Evolutionary conservation across 2,329 filamentous ascomycete genomes (phyloP).

Genomic region (Microdochium bolleyi): DNA sequence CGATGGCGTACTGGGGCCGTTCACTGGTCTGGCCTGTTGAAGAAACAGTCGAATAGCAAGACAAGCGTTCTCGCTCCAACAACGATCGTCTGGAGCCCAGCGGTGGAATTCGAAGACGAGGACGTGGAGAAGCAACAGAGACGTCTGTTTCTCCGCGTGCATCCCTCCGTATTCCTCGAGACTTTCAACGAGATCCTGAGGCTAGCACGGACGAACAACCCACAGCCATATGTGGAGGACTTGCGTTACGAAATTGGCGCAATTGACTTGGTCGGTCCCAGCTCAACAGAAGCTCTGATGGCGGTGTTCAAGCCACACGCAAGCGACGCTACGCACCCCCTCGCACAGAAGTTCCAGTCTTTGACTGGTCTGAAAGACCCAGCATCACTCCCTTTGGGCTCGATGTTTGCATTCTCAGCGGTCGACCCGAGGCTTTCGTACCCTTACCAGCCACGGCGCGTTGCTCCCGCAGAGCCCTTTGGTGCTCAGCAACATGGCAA

Average conservation of each 20-base stretch:
- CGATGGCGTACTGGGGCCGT: conserved; percentile 59
- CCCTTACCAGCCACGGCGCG: conserved; percentile 30
- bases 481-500: conserved; percentile 25
- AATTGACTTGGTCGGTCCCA: conserved; percentile 55
- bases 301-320: conserved; percentile 50
- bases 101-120: conserved; percentile 12
- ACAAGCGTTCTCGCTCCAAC: conserved; percentile 61
- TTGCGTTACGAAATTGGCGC: conserved; percentile 60
- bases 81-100: conserved; percentile 67
- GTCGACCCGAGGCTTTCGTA: conserved; percentile 75
- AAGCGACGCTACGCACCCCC: conserved; percentile 20
- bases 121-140: conserved; percentile 14
- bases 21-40: conserved; percentile 41
- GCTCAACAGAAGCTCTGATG: conserved; percentile 69
- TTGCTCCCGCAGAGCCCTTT: conserved; percentile 3
- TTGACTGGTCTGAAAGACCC: conserved; percentile 58
- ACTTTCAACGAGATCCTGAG: conserved; percentile 56
- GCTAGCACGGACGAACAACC: conserved; percentile 51
- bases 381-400: conserved; percentile 59
- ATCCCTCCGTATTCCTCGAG: conserved; percentile 72
- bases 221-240: conserved; percentile 57
- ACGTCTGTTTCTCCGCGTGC: conserved; percentile 63
- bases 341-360: conserved; percentile 40
- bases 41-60: conserved; percentile 43
- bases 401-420: conserved; percentile 64